Percentiles rank a stretch among this genome's conserved stretches.
Evolutionary conservation across 768 basidiomycete genomes (phyloP).

Genomic region (Filobasidium floriforme): DNA sequence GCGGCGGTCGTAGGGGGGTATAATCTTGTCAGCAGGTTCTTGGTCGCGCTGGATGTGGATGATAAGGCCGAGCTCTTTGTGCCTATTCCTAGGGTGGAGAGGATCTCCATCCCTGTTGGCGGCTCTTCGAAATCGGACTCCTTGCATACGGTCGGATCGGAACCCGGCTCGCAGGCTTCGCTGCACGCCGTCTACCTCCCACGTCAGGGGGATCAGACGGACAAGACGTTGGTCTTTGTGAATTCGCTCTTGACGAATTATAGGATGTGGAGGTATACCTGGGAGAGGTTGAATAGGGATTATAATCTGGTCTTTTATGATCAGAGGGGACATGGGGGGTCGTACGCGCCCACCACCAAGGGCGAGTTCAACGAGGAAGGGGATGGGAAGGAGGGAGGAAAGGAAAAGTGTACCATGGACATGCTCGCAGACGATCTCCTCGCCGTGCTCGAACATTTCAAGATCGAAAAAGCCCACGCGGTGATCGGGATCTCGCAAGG

Average conservation of each 20-base stretch:
- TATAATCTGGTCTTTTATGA: conserved; percentile 44
- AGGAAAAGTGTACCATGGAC: conserved; percentile 30
- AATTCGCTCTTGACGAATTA: conserved; percentile 45
- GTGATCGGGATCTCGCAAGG: conserved; percentile 45
- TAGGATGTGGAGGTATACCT: conserved; percentile 35
- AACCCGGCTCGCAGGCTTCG: no score
- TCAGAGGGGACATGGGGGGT: conserved; percentile 44
- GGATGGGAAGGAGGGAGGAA: no score
- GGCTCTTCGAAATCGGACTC: no score
- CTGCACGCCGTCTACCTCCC: conserved; percentile 18
- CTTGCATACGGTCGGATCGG: no score
- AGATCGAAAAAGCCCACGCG: conserved; percentile 29
- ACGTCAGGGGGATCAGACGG: conserved; percentile 5
- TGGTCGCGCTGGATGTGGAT: conserved; percentile 57
- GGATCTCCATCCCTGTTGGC: conserved; percentile 10
- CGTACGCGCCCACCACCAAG: conserved; percentile 31
- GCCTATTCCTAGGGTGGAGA: conserved; percentile 12
- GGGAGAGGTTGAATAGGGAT: conserved; percentile 29
- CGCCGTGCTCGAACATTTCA: conserved; percentile 31
- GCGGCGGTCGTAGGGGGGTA: conserved; percentile 53
- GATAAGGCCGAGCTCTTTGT: conserved; percentile 51
- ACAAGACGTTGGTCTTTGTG: conserved; percentile 32
- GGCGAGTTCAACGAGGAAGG: no score
- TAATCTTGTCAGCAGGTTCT: conserved; percentile 65
- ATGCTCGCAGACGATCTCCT: conserved; percentile 39